Base-by-base conservation (phyloP, 2,329 filamentous ascomycete species). In the Fusarium oxysporum region DNA sequence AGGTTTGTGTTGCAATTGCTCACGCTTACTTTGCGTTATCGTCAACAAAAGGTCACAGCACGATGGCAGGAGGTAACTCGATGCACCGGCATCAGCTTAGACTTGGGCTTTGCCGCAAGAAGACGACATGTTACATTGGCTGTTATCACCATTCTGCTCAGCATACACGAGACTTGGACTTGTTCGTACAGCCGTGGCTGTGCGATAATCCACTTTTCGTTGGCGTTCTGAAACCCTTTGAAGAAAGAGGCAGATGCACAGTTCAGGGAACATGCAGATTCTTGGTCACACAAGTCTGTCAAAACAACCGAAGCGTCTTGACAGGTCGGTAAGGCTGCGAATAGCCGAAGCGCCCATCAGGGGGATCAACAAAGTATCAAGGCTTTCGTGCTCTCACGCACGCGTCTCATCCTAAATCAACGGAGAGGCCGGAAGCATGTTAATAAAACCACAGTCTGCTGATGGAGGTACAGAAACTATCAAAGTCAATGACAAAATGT, bases 261-360 rank as follows among this genome's bases (percentile, higher is more conserved):
- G 60, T 41, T 48, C 45, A 61, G 70, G 68, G 61, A 65, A 67
- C 56, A 69, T 64, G 66, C 62, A 53, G 44, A 43, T 66, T 65
- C 62, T 44, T 65, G 48, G 70, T 60, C 56, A 63, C 66, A 72
- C 66, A 73, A 61, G 65, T 76, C 66, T 68, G 74, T 68, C 60
- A 65, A 66, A 68, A 76, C 56, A 72, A 38, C 64, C 60, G 62
- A 64, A 53, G 50, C 40, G 57, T 47, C 60, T 63, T 71, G 73
- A 56, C 64, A 71, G 66, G 54, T 40, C 59, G 65, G 65, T 68
- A 59, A 75, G 57, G 62, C 56, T 72, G 71, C 67, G 53, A 65
- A 53, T 51, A 73, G 57, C 60, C 51, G 65, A 70, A 70, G 37
- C 33, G 54, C 41, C 54, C 43, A 70, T 44, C 54, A 66, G 62